A percentile compares a stretch with the other conserved stretches of the same genome.
These are phyloP conservation scores for Cyberlindnera maritima DNA, from an alignment of 805 yeast species.

Conservation along the genomic window DNA sequence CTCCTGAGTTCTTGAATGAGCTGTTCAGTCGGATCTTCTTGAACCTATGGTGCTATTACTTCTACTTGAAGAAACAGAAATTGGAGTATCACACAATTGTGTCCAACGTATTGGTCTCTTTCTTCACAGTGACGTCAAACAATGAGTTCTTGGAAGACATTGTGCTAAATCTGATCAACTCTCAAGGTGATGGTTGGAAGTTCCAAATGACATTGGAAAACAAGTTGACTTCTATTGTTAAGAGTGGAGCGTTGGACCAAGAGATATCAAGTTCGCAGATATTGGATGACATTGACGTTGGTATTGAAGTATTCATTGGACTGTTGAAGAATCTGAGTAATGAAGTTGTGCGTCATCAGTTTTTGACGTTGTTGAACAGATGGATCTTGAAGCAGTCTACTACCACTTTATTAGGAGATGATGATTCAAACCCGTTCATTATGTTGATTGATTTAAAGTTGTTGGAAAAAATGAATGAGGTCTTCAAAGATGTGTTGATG, in stretches of 20 bases:
- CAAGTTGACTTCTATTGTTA: slow-evolving; percentile 34
- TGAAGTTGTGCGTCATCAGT: slow-evolving; percentile 41
- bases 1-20: slow-evolving; percentile 33
- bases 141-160: slow-evolving; percentile 27
- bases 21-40: slow-evolving; percentile 31
- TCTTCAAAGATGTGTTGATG: slow-evolving; percentile 49
- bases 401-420: slow-evolving; percentile 17
- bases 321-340: slow-evolving; percentile 52
- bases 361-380: slow-evolving; percentile 50
- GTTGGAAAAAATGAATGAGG: slow-evolving; percentile 57
- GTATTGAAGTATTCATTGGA: slow-evolving; percentile 39
- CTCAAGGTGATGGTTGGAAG: slow-evolving; percentile 35
- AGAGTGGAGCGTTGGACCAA: slow-evolving; percentile 8
- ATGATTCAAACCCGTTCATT: slow-evolving; percentile 49
- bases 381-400: slow-evolving; percentile 46
- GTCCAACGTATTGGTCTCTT: slow-evolving; percentile 32
- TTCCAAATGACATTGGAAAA: slow-evolving; percentile 35
- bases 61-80: slow-evolving; percentile 32
- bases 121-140: slow-evolving; percentile 30
- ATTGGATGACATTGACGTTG: slow-evolving; percentile 42
- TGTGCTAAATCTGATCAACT: slow-evolving; percentile 31
- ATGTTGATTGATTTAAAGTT: slow-evolving; percentile 59
- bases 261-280: slow-evolving; percentile 28
- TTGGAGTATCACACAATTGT: slow-evolving; percentile 31
- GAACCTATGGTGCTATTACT: slow-evolving; percentile 36